Base-by-base conservation (phyloP, 148 eudicot genomes). In the Amaranthus palmeri region DNA sequence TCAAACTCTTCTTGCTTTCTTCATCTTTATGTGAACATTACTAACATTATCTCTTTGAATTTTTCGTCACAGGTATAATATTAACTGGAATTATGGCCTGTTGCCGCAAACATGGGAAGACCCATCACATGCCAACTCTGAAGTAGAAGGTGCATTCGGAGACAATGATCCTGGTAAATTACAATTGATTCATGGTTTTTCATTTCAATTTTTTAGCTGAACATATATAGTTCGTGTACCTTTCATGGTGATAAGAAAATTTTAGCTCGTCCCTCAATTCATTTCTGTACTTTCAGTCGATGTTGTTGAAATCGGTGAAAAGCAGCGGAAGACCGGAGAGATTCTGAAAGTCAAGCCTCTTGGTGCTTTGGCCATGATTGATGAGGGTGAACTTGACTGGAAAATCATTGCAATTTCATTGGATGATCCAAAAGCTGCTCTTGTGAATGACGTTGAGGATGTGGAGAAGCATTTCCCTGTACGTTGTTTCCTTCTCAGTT, bases 381-480 rank as follows among this genome's bases (percentile, higher is more conserved):
- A 95, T 72, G 98, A 95, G 78, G 97, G 96, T 25, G 98, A 91
- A 82, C 98, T 95, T 81, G 98, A 95, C 83, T 95, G 98, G 98
- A 95, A 95, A 86, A 88, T 95, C 6, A 82, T 95, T 74, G 97
- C 98, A 18, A 95, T 95, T 69, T 83, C 98, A 41, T 74, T 95
- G 84, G 98, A 95, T 82, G 98, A 95, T 80, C 98, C 98, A 49
- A 89, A 74, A 85, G 93, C 98, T 75, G 85, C 97, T 55, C 93
- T 95, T 79, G 97, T 95, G 60, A 95, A 95, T 74, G 98, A 95
- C 62, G 78, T 95, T 49, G 93, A 86, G 65, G 98, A 91, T 54
- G 97, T 91, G 67, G 98, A 95, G 76, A 91, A 95, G 84, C 97
- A 95, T 89, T 91, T 95, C 78, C 97, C 97, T 72, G 98, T 95